Evolutionary conservation across 352 stramenopile species (phyloP), one percentile per base, ranked within the genome.

Genomic region (Phytopythium montanum): DNA sequence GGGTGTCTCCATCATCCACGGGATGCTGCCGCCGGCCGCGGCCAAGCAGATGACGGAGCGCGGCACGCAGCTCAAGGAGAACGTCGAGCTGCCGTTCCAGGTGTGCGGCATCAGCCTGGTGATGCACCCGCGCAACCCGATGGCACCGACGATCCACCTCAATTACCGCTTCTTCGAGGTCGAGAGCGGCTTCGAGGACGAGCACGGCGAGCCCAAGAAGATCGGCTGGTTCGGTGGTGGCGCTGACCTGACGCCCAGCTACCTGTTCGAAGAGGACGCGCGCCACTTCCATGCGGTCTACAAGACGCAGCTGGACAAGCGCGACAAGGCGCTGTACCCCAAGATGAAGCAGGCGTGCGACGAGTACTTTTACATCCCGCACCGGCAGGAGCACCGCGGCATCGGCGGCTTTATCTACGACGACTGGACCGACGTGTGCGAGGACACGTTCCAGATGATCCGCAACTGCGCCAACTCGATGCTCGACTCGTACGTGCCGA

Each of bases 141-240:
- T 94, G 85, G 96, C 90, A 55, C 95, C 96, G n/a, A 99, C 95
- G 18, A 98, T 98, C 80, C 96, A 99, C 73, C 81, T 98, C 38
- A 99, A 99, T 78, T 98, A 98, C 75, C 88, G 97, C 23, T 99
- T 98, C 79, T 99, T 99, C 79, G 96, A 99, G 66, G 97, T 98
- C 14, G 81, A 92, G 45, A 89, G 73, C 1, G 85, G 87, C 4
- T 77, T 75, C 44, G 0, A 87, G 9, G 73, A 92, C 36, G 85
- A 97, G 48, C 74, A 95, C 31, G 92, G 94, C 21, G 78, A 87
- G 57, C 65, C 77, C 14, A 82, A 86, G 64, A 90, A 79, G 61
- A 73, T 96, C 19, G 90, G 89, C 34, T 99, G 94, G 95, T 98
- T 98, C 73, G 95, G 96, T 23, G 95, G 96, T 26, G 97, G 97